These are phyloP conservation scores for Syzygium malaccense DNA, from an alignment of 441 rosid genomes.

Conservation along the genomic window DNA sequence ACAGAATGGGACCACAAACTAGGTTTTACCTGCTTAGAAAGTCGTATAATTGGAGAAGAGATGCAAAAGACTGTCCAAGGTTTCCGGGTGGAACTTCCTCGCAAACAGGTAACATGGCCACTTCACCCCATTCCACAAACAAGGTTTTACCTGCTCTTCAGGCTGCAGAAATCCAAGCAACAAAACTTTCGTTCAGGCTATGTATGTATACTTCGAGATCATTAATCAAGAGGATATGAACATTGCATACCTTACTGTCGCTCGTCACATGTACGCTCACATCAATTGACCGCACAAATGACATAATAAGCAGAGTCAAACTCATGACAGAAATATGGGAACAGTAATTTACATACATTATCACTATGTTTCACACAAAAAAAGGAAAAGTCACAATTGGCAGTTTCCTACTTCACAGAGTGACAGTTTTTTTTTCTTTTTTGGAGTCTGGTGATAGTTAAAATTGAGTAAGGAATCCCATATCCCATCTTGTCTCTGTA, in stretches of 20 bases:
- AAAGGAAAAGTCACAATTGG: neutral
- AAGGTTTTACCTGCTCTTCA: slow-evolving; percentile 47
- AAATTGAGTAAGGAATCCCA: neutral
- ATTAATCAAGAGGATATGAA: neutral
- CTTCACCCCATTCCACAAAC: slow-evolving; percentile 77
- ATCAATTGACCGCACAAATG: slow-evolving; percentile 54
- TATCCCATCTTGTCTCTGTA: neutral
- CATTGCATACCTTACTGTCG: slow-evolving; percentile 48
- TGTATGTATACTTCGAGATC: neutral
- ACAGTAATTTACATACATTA: neutral
- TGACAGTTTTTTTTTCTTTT: neutral
- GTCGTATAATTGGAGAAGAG: slow-evolving; percentile 67
- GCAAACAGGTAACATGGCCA: slow-evolving; percentile 88
- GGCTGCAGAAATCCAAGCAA: slow-evolving; percentile 21
- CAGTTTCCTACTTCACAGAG: neutral
- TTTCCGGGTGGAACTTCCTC: slow-evolving; percentile 68
- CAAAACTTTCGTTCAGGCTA: neutral
- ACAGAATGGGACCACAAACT: too few relatives aligned
- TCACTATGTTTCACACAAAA: neutral
- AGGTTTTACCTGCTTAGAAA: slow-evolving; percentile 14
- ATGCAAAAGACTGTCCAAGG: slow-evolving; percentile 50
- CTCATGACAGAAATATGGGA: neutral
- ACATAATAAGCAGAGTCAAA: neutral
- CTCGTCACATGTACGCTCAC: slow-evolving; percentile 69
- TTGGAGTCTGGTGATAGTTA: neutral